A percentile compares a stretch with the other conserved stretches of the same genome.
Conservation (phyloP, 2,329 filamentous ascomycete species). For the Trichoderma harzianum region DNA sequence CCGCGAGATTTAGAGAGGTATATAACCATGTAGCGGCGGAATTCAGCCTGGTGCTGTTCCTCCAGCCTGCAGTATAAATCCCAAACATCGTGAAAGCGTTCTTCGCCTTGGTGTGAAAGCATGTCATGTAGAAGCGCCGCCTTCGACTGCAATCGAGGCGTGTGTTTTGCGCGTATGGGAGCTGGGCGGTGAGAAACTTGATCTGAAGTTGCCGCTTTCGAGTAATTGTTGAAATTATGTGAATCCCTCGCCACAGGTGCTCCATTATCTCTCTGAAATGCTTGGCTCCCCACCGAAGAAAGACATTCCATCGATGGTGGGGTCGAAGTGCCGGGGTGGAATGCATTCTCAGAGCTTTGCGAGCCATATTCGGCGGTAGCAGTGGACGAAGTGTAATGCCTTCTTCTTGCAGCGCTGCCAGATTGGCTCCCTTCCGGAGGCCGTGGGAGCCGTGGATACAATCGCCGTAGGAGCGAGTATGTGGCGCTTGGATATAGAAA, state of each 20-base stretch:
- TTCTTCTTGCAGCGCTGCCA: conserved; percentile 23
- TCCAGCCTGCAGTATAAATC: conserved; percentile 39
- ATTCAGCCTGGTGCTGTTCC: conserved; percentile 26
- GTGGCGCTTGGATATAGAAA: conserved; percentile 53
- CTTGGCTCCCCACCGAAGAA: not conserved
- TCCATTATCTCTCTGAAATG: not conserved
- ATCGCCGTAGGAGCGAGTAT: conserved; percentile 40
- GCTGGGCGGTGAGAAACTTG: not conserved
- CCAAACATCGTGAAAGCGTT: conserved; percentile 43
- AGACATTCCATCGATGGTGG: not conserved
- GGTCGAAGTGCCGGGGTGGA: not conserved
- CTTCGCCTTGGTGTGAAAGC: conserved; percentile 25
- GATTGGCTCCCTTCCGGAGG: conserved; percentile 23
- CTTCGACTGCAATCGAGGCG: not conserved
- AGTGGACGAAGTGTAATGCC: conserved; percentile 29
- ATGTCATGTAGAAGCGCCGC: conserved; percentile 20
- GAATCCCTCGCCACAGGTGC: not conserved
- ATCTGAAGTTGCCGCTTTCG: not conserved
- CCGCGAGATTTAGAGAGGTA: conserved; percentile 44
- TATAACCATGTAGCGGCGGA: conserved; percentile 35
- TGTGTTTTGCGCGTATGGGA: not conserved
- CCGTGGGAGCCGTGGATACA: conserved; percentile 30
- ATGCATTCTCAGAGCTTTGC: not conserved
- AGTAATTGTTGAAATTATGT: not conserved
- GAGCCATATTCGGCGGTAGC: conserved; percentile 14